A percentile compares a stretch with the other conserved stretches of the same genome.
Conservation (phyloP, 2,329 filamentous ascomycete genomes). For the Venturia carpophila region DNA sequence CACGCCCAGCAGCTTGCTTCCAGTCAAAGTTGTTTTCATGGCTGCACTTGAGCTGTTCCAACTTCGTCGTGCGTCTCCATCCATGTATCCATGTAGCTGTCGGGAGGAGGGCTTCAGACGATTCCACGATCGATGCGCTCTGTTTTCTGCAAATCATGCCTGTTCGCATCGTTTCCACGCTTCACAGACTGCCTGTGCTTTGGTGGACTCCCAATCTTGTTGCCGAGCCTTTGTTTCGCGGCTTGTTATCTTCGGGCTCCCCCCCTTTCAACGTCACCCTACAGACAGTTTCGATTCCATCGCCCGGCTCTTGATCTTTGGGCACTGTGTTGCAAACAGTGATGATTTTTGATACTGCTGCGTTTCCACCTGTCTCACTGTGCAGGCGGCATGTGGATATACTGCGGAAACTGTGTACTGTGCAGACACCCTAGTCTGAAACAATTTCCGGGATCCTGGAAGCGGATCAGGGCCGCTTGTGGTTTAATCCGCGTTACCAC, state of each 20-base stretch:
- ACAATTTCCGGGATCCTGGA: slow-evolving; percentile 5
- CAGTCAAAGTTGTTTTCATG: background rate
- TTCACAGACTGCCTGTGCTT: background rate
- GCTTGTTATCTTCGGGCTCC: slow-evolving; percentile 6
- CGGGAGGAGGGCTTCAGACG: background rate
- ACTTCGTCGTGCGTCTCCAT: background rate
- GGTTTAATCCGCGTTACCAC: background rate
- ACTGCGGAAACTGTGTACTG: too few relatives aligned
- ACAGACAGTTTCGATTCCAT: background rate
- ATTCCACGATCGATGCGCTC: background rate
- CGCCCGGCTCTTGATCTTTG: background rate
- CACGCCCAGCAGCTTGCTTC: background rate
- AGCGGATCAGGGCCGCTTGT: background rate
- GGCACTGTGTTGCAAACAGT: background rate
- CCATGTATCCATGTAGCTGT: background rate
- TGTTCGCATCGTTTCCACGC: background rate
- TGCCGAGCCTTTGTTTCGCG: slow-evolving; percentile 6
- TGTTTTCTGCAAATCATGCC: slow-evolving; percentile 1
- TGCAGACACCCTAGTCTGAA: background rate
- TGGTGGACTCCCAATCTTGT: background rate
- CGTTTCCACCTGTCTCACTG: background rate
- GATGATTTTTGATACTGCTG: background rate
- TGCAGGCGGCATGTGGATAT: background rate
- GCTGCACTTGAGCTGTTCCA: background rate
- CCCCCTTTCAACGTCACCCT: background rate